These are phyloP conservation scores for Evernia prunastri DNA, from an alignment of 495 filamentous ascomycete genomes.

Conservation along the genomic window DNA sequence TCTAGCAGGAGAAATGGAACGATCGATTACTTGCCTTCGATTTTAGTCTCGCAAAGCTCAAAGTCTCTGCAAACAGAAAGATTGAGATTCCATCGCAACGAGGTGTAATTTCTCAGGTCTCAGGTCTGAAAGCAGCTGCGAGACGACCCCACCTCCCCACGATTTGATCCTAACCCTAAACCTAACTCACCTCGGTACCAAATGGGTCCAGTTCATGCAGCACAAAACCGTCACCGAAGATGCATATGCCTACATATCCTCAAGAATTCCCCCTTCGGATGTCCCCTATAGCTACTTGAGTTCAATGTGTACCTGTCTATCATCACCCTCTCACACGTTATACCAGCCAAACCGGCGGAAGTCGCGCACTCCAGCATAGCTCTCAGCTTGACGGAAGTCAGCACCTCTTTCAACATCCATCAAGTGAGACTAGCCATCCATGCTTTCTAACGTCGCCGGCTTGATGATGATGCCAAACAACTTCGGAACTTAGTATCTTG, in stretches of 20 bases:
- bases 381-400: background rate
- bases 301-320: background rate
- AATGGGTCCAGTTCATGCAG: background rate
- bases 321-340: background rate
- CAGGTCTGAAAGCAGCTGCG: background rate
- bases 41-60: background rate
- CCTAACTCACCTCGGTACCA: too few relatives aligned
- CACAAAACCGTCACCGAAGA: background rate
- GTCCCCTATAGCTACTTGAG: background rate
- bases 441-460: background rate
- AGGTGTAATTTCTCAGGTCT: too few relatives aligned
- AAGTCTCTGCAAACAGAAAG: too few relatives aligned
- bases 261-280: background rate
- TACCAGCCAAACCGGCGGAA: background rate
- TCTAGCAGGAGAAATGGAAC: too few relatives aligned
- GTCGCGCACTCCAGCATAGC: background rate
- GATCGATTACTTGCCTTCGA: background rate
- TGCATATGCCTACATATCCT: background rate
- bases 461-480: background rate
- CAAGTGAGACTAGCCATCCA: background rate
- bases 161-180: too few relatives aligned
- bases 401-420: background rate
- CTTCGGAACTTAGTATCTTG: background rate
- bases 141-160: too few relatives aligned
- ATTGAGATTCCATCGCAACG: too few relatives aligned